phyloP scores from a whole-genome alignment of 2,329 filamentous ascomycete species.

The Venturia asperata region DNA sequence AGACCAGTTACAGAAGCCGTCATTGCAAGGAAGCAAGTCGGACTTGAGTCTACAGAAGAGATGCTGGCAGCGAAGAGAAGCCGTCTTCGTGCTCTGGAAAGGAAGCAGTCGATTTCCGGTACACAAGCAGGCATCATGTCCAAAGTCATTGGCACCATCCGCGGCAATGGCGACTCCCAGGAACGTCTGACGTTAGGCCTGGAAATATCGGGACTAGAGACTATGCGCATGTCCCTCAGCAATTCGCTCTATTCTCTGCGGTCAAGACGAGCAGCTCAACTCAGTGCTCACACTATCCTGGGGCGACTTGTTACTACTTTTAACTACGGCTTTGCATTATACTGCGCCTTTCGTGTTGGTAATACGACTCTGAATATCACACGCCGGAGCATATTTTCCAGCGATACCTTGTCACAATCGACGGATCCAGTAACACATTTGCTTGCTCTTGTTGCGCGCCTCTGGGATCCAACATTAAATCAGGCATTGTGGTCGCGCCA shows the following conservation, averaged over 20 bases:
- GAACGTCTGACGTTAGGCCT: conserved; percentile 54
- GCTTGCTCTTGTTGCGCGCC: conserved; percentile 69
- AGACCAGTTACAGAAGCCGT: conserved; percentile 65
- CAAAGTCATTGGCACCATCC: conserved; percentile 65
- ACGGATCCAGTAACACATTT: conserved; percentile 75
- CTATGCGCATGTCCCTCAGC: conserved; percentile 67
- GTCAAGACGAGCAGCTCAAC: conserved; percentile 55
- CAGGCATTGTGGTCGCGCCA: conserved; percentile 76
- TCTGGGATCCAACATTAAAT: conserved; percentile 78
- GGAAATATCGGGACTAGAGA: conserved; percentile 71
- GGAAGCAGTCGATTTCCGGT: conserved; percentile 48
- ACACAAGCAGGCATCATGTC: conserved; percentile 56
- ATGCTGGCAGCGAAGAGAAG: conserved; percentile 71
- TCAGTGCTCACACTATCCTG: conserved; percentile 58
- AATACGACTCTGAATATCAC: conserved; percentile 64
- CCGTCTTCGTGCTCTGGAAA: conserved; percentile 61
- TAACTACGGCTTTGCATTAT: conserved; percentile 65
- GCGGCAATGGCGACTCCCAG: conserved; percentile 52
- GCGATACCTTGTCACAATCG: conserved; percentile 23
- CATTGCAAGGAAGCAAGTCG: conserved; percentile 68
- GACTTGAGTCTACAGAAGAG: conserved; percentile 69
- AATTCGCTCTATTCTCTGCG: conserved; percentile 59
- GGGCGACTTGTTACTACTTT: conserved; percentile 59
- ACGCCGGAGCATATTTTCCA: conserved; percentile 42
- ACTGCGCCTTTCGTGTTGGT: conserved; percentile 76